phyloP scores from a whole-genome alignment of 1,284 basidiomycete genomes.

The Jaminaea rosea region DNA sequence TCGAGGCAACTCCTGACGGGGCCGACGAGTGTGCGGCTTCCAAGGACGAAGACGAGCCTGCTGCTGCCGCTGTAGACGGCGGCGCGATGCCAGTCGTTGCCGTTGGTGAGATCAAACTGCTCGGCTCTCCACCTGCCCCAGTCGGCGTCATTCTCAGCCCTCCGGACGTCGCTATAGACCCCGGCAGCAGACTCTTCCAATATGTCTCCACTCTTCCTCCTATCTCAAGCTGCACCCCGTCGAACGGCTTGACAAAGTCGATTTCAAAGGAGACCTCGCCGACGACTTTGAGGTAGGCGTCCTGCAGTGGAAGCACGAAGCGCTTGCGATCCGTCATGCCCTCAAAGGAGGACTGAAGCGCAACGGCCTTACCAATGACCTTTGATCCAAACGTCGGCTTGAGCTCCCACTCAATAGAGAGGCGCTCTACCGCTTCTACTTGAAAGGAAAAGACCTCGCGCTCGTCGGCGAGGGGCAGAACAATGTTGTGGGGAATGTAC shows the following conservation, averaged over 20 bases:
- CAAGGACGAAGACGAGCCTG: conserved; percentile 1
- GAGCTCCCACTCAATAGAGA: conserved; percentile 84
- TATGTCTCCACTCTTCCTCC: conserved; percentile 61
- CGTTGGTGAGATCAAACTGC: background rate
- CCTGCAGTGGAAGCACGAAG: conserved; percentile 63
- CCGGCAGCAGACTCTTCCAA: conserved; percentile 46
- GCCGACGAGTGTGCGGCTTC: conserved; percentile 4
- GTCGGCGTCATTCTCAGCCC: conserved; percentile 30
- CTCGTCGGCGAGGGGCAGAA: conserved; percentile 67
- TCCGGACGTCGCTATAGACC: conserved; percentile 3
- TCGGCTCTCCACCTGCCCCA: background rate
- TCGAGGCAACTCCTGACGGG: background rate
- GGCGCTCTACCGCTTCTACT: conserved; percentile 62
- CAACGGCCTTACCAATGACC: conserved; percentile 85
- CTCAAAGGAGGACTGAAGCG: conserved; percentile 67
- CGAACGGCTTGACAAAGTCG: conserved; percentile 79
- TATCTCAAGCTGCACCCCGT: conserved; percentile 86
- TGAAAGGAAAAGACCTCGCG: conserved; percentile 84
- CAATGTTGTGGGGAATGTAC: conserved; percentile 52
- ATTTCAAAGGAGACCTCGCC: conserved; percentile 90
- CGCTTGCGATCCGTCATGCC: conserved; percentile 36
- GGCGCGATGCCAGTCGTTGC: no score
- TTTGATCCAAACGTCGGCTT: conserved; percentile 99
- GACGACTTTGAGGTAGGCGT: conserved; percentile 84
- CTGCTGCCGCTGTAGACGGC: conserved; percentile 1